phyloP scores from a whole-genome alignment of 1,139 yeast species.

The Yamadazyma blattariae region DNA sequence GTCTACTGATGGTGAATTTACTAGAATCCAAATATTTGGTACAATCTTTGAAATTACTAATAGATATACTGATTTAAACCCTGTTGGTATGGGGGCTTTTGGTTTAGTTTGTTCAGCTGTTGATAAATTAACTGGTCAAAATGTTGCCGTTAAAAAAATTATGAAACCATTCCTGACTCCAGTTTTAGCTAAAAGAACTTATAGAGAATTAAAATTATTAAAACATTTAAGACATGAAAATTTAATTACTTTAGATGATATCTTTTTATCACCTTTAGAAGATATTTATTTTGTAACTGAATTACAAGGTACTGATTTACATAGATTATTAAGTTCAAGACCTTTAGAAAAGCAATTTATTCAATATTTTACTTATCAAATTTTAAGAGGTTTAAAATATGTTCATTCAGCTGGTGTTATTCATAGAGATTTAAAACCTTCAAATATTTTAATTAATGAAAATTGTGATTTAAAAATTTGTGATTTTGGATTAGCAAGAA shows the following conservation, averaged over 20 bases:
- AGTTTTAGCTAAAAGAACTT: slow-evolving; percentile 92
- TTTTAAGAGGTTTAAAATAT: slow-evolving; percentile 86
- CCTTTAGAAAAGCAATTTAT: slow-evolving; percentile 96
- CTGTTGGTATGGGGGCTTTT: slow-evolving; percentile 99
- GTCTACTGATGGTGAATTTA: slow-evolving; percentile 45
- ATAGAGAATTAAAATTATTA: slow-evolving; percentile 88
- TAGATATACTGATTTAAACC: slow-evolving; percentile 87
- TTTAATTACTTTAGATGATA: slow-evolving; percentile 88
- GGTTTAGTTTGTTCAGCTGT: slow-evolving; percentile 96
- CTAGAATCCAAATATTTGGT: slow-evolving; percentile 67
- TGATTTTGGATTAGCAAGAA: slow-evolving; percentile 94
- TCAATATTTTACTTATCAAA: slow-evolving; percentile 93
- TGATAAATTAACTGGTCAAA: slow-evolving; percentile 86
- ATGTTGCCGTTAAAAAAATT: slow-evolving; percentile 95
- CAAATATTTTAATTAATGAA: slow-evolving; percentile 88
- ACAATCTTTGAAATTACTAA: slow-evolving; percentile 93
- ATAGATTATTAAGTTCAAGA: slow-evolving; percentile 83
- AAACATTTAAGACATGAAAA: slow-evolving; percentile 95
- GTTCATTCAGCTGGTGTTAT: slow-evolving; percentile 98
- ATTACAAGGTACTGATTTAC: slow-evolving; percentile 93
- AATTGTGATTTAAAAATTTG: slow-evolving; percentile 95
- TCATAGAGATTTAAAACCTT: slow-evolving; percentile 92
- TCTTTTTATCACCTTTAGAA: slow-evolving; percentile 90
- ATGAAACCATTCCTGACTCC: slow-evolving; percentile 97
- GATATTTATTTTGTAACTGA: slow-evolving; percentile 97